Evolutionary conservation across 2,329 filamentous ascomycete species (phyloP), one percentile per base, ranked within the genome.

Genomic region (Ascochyta clinopodiicola): DNA sequence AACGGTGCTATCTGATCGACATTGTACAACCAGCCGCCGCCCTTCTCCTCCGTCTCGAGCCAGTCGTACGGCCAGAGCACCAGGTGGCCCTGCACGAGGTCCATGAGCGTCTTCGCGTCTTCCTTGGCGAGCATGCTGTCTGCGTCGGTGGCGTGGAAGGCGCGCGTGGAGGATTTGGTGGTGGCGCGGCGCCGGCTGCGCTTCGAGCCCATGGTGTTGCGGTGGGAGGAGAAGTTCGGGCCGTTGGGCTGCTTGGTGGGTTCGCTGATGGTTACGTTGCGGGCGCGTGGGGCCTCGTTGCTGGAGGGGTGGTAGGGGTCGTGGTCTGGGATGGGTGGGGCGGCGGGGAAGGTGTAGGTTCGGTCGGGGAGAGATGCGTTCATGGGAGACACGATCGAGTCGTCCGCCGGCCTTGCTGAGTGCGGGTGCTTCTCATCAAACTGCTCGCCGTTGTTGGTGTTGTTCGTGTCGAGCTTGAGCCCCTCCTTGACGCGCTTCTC

Each of bases 21-120:
- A 71, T 94, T 92, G 78, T 96, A 98, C 60, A 97, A 84, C 95
- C 95, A 99, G 72, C 97, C 96, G 52, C 92, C 91, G 63, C 92
- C 93, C 70, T 88, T 86, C 80, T 98, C 95, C 78, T 98, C 95
- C 51, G 88, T 90, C 66, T 90, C 85, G 1, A 77, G 56, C 86
- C 96, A 99, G 69, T 99, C 92, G 76, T 98, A 96, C 6, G 95
- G 95, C 81, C 96, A 99, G 61, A 91, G 80, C 24, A 99, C 93
- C 47, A 99, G 76, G 72, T 93, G 88, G 1, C 95, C 95, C 75
- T 98, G 94, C 24, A 95, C 84, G 79, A 95, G 79, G 60, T 86
- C 85, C 63, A 97, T 80, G 63, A 98, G 77, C 65, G 91, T 89
- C 72, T 96, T 93, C 1, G 92, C 91, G 63, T 96, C 91, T 6